Evolutionary conservation across 257 asterid species (phyloP).

Genomic region (Capsicum rhomboideum): DNA sequence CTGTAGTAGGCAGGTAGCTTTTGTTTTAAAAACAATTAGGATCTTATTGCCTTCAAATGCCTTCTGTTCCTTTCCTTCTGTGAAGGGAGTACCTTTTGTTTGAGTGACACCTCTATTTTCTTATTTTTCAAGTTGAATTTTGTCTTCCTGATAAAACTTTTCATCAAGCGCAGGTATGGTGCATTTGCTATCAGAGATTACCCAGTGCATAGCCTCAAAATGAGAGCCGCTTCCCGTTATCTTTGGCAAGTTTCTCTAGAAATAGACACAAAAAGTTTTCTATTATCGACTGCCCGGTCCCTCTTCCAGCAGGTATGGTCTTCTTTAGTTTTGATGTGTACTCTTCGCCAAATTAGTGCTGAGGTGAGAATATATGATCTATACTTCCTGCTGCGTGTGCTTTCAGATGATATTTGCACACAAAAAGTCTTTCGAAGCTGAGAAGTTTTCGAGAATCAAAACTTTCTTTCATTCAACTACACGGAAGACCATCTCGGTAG

Average conservation of each 20-base stretch:
- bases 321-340: not conserved
- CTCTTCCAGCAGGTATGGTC: constrained; percentile 71
- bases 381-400: constrained; percentile 4
- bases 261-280: constrained; percentile 26
- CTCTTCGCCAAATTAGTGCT: constrained; percentile 6
- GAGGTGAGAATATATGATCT: not conserved
- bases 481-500: constrained; percentile 30
- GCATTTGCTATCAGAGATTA: constrained; percentile 43
- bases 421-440: constrained; percentile 52
- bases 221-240: constrained; percentile 61
- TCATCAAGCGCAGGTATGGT: constrained; percentile 34
- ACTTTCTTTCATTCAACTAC: constrained; percentile 24
- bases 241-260: constrained; percentile 62
- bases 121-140: not conserved
- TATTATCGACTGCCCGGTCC: constrained; percentile 54
- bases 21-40: not conserved
- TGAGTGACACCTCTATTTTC: not conserved
- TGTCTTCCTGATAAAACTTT: not conserved
- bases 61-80: not conserved
- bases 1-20: not conserved
- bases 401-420: constrained; percentile 63
- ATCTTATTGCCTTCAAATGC: not conserved
- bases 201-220: constrained; percentile 47
- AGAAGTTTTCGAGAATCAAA: constrained; percentile 41
- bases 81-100: not conserved